These are phyloP conservation scores for Phlebiopsis flavidoalba DNA, from an alignment of 768 basidiomycete species.

Conservation along the genomic window DNA sequence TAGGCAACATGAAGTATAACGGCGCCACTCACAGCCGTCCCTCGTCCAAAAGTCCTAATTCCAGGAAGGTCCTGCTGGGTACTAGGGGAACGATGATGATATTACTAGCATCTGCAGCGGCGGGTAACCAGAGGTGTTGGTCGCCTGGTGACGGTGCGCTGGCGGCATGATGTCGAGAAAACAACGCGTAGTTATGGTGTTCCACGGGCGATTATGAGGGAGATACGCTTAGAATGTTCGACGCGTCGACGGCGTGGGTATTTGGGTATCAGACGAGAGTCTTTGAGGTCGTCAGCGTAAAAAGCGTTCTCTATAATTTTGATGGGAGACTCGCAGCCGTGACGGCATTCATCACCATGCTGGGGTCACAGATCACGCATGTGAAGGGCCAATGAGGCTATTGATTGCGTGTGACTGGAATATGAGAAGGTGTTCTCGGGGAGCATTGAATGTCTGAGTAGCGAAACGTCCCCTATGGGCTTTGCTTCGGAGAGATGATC, in stretches of 20 bases:
- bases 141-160: neutral
- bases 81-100: neutral
- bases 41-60: constrained; percentile 3
- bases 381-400: too few relatives aligned
- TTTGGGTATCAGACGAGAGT: neutral
- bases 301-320: neutral
- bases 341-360: neutral
- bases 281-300: neutral
- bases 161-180: neutral
- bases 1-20: too few relatives aligned
- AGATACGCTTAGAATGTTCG: neutral
- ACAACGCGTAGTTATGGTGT: neutral
- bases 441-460: too few relatives aligned
- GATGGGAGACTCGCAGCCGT: neutral
- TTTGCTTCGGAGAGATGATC: too few relatives aligned
- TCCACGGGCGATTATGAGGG: neutral
- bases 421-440: too few relatives aligned
- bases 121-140: neutral
- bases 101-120: neutral
- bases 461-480: too few relatives aligned
- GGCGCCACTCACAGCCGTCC: constrained; percentile 1
- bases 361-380: neutral
- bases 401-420: too few relatives aligned
- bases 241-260: neutral
- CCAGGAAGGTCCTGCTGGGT: constrained; percentile 2